These are phyloP conservation scores for Cladochytrium tenue DNA, from an alignment of 371 early-diverging fungal species.

Conservation along the genomic window DNA sequence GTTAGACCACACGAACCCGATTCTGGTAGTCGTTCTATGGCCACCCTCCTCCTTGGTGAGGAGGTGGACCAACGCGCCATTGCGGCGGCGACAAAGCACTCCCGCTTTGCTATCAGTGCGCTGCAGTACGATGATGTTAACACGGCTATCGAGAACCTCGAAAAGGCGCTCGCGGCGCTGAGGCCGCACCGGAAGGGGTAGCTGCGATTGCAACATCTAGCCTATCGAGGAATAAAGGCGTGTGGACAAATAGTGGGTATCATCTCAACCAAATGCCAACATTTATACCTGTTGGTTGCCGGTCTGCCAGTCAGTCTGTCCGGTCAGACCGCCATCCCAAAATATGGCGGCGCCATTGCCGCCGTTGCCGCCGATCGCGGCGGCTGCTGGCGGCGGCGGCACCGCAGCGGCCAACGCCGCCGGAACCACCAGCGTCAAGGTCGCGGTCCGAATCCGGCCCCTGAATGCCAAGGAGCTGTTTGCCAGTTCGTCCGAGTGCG, in stretches of 20 bases:
- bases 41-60: too few relatives aligned
- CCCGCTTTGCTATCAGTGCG: conserved; percentile 92
- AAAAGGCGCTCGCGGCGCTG: conserved; percentile 65
- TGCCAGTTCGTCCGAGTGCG: conserved; percentile 68
- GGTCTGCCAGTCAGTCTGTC: too few relatives aligned
- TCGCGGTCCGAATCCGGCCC: conserved; percentile 80
- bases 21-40: too few relatives aligned
- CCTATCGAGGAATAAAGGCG: too few relatives aligned
- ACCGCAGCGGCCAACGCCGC: neutral
- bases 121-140: conserved; percentile 90
- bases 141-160: conserved; percentile 80
- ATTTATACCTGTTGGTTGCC: too few relatives aligned
- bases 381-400: neutral
- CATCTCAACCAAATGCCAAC: too few relatives aligned
- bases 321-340: too few relatives aligned
- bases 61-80: conserved; percentile 10
- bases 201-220: too few relatives aligned
- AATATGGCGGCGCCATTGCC: too few relatives aligned
- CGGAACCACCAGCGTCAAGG: conserved; percentile 53
- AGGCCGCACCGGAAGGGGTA: conserved; percentile 22
- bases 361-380: neutral
- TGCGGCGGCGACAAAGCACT: conserved; percentile 75
- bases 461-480: conserved; percentile 74
- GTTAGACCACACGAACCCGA: too few relatives aligned
- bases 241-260: too few relatives aligned